Evolutionary conservation across 1,284 basidiomycete species (phyloP).

Genomic region (Sutorius eximius): DNA sequence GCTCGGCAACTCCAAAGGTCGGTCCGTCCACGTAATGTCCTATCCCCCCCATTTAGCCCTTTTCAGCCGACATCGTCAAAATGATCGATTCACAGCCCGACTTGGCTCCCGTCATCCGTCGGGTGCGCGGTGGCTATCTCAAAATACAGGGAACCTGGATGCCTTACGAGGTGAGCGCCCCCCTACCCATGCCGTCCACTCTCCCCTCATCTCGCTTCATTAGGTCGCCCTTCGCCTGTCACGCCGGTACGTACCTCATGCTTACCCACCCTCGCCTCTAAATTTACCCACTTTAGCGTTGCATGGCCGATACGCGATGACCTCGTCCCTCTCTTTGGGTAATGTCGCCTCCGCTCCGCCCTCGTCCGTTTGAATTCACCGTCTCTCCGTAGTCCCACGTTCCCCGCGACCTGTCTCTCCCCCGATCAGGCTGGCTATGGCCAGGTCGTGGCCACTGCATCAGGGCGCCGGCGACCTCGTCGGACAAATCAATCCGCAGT

Average conservation of each 20-base stretch:
- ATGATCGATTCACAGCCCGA: constrained; percentile 88
- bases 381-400: constrained; percentile 51
- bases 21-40: constrained; percentile 17
- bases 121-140: constrained; percentile 82
- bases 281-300: constrained; percentile 49
- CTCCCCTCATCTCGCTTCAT: constrained; percentile 22
- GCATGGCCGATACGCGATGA: constrained; percentile 88
- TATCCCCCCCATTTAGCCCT: constrained; percentile 15
- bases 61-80: constrained; percentile 80
- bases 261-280: constrained; percentile 18
- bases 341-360: constrained; percentile 21
- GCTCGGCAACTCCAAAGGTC: constrained; percentile 82
- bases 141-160: constrained; percentile 91
- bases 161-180: constrained; percentile 70
- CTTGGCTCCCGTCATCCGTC: constrained; percentile 73
- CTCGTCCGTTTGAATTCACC: constrained; percentile 15
- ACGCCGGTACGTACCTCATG: constrained; percentile 55
- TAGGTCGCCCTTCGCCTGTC: constrained; percentile 74
- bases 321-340: constrained; percentile 82
- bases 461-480: constrained; percentile 62
- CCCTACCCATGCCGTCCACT: constrained; percentile 7
- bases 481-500: constrained; percentile 40
- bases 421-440: constrained; percentile 82
- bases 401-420: constrained; percentile 74
- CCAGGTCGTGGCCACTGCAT: constrained; percentile 65